Evolutionary conservation across 805 yeast genomes (phyloP), one percentile per base, ranked within the genome.

Genomic region (Lachancea dasiensis): DNA sequence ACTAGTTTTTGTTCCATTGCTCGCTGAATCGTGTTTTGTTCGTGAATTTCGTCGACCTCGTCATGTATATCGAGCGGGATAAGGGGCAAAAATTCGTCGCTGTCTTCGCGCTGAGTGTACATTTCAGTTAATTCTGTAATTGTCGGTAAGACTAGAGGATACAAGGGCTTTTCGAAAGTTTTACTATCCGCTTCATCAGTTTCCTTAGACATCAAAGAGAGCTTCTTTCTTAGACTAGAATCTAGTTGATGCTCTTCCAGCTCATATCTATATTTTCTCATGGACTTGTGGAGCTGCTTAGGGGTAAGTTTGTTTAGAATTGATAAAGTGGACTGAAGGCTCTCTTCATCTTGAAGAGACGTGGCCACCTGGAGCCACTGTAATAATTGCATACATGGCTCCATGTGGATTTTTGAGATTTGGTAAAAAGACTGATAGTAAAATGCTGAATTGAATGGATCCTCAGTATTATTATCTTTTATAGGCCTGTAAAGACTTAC

Each of bases 351-450:
- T 13, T 71, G 71, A 31, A 89, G 63, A 10, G 82, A 75, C 0
- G 94, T 75, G 58, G 86, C 75, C 29, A 90, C 82, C 58, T 89
- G 97, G 35, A 89, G 63, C 90, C 95, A 90, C 58, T 90, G 96
- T 39, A 90, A 64, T 20, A 90, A 60, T 58, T 90, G 89, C 36
- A 81, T 73, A 0, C 83, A 68, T 0, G 95, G 87, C 42, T 73
- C 74, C 36, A 89, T 65, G 47, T 84, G 86, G 16, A 65, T 63
- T 27, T 74, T 76, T 0, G 92, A 81, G 15, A 86, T 72, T 36
- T 73, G 72, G 50, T 69, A 77, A 35, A 86, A 66, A 1, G 86
- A 68, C 36, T 73, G 75, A 56, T 82, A 84, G 53, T 73, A 79
- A 49, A 80, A 81, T 8, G 69, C 54, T 3, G 80, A 67, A 46